Conservation (phyloP, 306 rosid genomes). For the Potentilla sterilis region DNA sequence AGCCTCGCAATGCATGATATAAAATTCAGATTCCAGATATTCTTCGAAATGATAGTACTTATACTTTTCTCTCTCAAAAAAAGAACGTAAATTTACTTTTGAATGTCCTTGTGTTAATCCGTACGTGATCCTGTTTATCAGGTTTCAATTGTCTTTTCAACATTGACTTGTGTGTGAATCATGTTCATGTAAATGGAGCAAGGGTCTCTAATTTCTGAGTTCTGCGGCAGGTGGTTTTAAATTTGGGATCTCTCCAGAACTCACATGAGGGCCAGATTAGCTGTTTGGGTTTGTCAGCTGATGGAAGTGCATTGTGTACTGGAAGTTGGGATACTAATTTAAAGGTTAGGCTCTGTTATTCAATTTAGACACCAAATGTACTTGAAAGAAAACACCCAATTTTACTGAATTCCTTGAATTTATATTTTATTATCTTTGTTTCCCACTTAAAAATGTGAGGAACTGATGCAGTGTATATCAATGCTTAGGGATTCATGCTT, state of each 20-base stretch:
- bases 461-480: not conserved
- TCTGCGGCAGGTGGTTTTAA: slow-evolving; percentile 70
- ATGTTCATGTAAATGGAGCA: slow-evolving; percentile 5
- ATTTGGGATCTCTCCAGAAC: slow-evolving; percentile 87
- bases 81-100: too few relatives aligned
- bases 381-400: not conserved
- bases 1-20: not conserved
- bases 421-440: not conserved
- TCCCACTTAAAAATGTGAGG: not conserved
- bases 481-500: not conserved
- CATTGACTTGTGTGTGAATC: slow-evolving; percentile 1
- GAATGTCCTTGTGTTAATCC: not conserved
- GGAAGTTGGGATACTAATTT: slow-evolving; percentile 97
- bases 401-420: not conserved
- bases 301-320: slow-evolving; percentile 99
- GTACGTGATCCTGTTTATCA: not conserved
- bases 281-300: slow-evolving; percentile 97
- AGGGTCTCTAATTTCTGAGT: slow-evolving; percentile 7
- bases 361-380: not conserved
- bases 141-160: not conserved
- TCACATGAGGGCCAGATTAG: slow-evolving; percentile 73
- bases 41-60: too few relatives aligned
- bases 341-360: slow-evolving; percentile 50
- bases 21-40: too few relatives aligned
- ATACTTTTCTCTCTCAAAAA: too few relatives aligned